Conservation (phyloP, 441 rosid genomes). For the Brassica hybrid region DNA sequence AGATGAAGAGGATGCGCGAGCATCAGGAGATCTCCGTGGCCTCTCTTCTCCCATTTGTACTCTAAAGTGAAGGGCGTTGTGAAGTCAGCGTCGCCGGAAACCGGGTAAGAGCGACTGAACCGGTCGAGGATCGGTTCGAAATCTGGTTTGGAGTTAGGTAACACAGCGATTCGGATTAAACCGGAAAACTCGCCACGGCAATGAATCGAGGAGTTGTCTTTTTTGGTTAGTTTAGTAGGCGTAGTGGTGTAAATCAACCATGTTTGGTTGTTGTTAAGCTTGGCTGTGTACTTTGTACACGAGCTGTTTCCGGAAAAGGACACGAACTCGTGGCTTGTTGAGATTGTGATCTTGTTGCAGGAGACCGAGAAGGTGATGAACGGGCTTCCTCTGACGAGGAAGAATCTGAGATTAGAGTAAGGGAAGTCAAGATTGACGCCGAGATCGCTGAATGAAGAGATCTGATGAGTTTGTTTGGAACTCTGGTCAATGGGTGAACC, state of each 20-base stretch:
- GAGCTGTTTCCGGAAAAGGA: constrained; percentile 53
- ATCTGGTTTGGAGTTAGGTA: constrained; percentile 53
- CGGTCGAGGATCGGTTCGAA: constrained; percentile 67
- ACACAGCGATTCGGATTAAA: constrained; percentile 58
- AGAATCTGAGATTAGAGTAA: constrained; percentile 69
- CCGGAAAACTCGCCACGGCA: constrained; percentile 60
- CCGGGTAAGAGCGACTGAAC: constrained; percentile 80
- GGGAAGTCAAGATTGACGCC: constrained; percentile 80
- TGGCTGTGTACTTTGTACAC: constrained; percentile 60
- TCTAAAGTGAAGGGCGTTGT: constrained; percentile 72
- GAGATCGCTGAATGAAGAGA: constrained; percentile 78
- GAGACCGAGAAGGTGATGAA: constrained; percentile 71
- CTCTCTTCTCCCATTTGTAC: constrained; percentile 84
- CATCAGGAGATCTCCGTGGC: constrained; percentile 86
- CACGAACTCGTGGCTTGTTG: constrained; percentile 83
- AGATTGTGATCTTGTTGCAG: constrained; percentile 49
- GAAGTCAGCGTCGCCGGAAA: constrained; percentile 73
- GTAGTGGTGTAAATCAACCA: constrained; percentile 87
- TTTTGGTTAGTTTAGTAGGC: constrained; percentile 52
- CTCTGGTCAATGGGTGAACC: constrained; percentile 44
- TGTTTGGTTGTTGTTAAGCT: constrained; percentile 77
- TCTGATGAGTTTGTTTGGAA: constrained; percentile 55
- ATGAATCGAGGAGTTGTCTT: constrained; percentile 48
- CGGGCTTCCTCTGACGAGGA: constrained; percentile 85
- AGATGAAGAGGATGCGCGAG: constrained; percentile 90